Conservation (phyloP, 345 rosid genomes). For the Syzygium grande region DNA sequence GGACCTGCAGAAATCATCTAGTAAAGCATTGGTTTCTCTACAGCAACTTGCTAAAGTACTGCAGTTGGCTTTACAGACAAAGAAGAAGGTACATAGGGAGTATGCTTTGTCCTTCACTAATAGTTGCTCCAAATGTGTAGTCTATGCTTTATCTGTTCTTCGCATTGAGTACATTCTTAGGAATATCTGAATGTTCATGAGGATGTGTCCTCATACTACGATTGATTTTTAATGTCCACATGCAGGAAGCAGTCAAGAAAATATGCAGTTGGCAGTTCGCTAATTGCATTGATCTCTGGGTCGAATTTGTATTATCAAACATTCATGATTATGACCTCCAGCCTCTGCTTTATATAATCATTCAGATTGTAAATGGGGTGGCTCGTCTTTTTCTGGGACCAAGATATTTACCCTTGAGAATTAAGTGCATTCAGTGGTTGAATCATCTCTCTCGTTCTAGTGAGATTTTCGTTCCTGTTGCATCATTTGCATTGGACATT, state of each 20-base stretch:
- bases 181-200: not conserved
- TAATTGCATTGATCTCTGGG: slow-evolving; percentile 88
- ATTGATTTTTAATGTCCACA: not conserved
- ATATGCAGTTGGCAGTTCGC: slow-evolving; percentile 75
- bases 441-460: slow-evolving; percentile 63
- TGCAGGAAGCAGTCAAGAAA: slow-evolving; percentile 78
- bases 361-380: slow-evolving; percentile 83
- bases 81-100: slow-evolving; percentile 50
- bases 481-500: slow-evolving; percentile 58
- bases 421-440: slow-evolving; percentile 81
- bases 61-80: slow-evolving; percentile 54
- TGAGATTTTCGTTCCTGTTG: slow-evolving; percentile 69
- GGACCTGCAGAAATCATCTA: slow-evolving; percentile 67
- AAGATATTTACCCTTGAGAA: slow-evolving; percentile 75
- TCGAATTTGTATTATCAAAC: slow-evolving; percentile 48
- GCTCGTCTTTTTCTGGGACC: slow-evolving; percentile 77
- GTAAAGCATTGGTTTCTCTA: slow-evolving; percentile 50
- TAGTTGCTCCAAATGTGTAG: not conserved
- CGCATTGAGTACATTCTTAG: not conserved
- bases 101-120: not conserved
- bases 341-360: slow-evolving; percentile 43
- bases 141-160: not conserved
- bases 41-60: slow-evolving; percentile 67
- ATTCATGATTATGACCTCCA: slow-evolving; percentile 55
- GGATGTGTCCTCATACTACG: not conserved